Evolutionary conservation across 495 filamentous ascomycete species (phyloP), one percentile per base, ranked within the genome.

Genomic region (Penicillium angulare): DNA sequence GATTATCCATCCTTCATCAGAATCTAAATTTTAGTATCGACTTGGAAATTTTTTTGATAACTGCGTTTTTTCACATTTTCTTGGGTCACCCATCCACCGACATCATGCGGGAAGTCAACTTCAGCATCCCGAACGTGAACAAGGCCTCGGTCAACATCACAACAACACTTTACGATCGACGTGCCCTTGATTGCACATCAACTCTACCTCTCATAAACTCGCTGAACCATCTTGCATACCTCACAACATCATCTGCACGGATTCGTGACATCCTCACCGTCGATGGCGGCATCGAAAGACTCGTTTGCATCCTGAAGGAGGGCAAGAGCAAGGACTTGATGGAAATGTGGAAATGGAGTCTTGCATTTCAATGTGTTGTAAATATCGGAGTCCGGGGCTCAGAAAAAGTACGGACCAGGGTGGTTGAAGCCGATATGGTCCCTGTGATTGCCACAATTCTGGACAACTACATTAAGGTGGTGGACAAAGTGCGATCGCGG

Each of bases 311-410:
- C 65, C 82, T 98, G 63, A 98, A 98, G 73, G 88, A 93, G 68
- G 93, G 93, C 54, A 80, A 91, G 66, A 95, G 89, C 64, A 90
- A 90, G 75, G 91, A 97, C 67, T 83, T 96, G 85, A 96, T 97
- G 92, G 92, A 96, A 64, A 95, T 95, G 88, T 98, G 93, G 95
- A 97, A 97, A 75, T 98, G 93, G 93, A 98, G 96, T 63, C 79
- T 98, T 44, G 93, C 93, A 35, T 97, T 98, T 63, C 93, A 97
- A 64, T 97, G 95, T 67, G 92, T 97, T 24, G 91, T 97, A 64
- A 98, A 98, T 67, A 97, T 98, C 63, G 93, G 93, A 20, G 93
- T 98, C 56, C 83, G 93, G 48, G 93, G 93, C 48, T 96, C 93
- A 5, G 93, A 98, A 71, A 82, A 76, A 51, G 93, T 98, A 45